Evolutionary conservation across 2,329 filamentous ascomycete genomes (phyloP), one percentile per base, ranked within the genome.

Genomic region (Claviceps sp.): DNA sequence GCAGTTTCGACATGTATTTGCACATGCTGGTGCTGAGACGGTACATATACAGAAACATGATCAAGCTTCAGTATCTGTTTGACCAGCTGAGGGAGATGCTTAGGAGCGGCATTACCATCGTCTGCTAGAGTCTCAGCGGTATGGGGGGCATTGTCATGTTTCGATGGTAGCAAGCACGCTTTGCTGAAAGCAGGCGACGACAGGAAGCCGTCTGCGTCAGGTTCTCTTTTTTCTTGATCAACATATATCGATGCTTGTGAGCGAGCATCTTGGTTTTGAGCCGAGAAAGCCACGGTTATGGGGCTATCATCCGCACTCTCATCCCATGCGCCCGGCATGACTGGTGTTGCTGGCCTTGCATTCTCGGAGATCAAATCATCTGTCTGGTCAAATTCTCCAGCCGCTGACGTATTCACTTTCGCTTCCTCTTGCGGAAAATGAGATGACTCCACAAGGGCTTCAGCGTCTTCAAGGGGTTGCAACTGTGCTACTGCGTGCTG

Each of bases 311-410:
- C 45, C 20, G 48, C 30, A 26, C 22, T 52, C 0, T 68, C 67
- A 50, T 70, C 73, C 77, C 77, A 80, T 5, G 67, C 67, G 5
- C 77, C 77, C 2, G 77, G 77, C 71, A 80, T 79, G 7, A 49
- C 43, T 45, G 53, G 53, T n/a, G 30, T 48, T 13, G 30, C 22
- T 4, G 30, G 16, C n/a, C 34, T 43, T 22, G 38, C 5, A 11
- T 48, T 38, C 34, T 41, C 37, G 5, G 22, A 20, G 14, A 8
- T 22, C 5, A 5, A 22, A 42, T n/a, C 14, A 16, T 47, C 20
- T 16, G 46, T 5, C n/a, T 34, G 37, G 14, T 4, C 57, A 56
- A 11, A 40, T 43, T 50, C 41, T 26, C 13, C 30, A 22, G 8
- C 7, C 13, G 8, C 18, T n/a, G 13, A 7, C 22, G 3, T 24